Percentiles rank a stretch among this genome's conserved stretches.
These are phyloP conservation scores for Arthrinium phaeospermum DNA, from an alignment of 2,329 filamentous ascomycete genomes.

Conservation along the genomic window DNA sequence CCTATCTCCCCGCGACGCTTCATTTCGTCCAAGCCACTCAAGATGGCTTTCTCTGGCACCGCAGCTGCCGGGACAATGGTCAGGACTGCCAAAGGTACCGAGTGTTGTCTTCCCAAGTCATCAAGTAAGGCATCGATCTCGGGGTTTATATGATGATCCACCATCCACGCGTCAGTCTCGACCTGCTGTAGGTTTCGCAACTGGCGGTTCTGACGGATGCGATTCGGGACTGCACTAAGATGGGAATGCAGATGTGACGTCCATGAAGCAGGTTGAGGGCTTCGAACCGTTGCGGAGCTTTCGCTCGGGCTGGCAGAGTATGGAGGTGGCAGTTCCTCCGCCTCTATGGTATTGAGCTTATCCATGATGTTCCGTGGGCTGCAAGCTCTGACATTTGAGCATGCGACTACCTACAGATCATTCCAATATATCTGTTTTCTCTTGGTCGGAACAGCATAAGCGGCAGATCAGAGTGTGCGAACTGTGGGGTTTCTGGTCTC, in stretches of 20 bases:
- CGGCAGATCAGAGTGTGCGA: neutral
- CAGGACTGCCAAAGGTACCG: conserved; percentile 46
- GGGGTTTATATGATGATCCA: conserved; percentile 47
- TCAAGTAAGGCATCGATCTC: conserved; percentile 49
- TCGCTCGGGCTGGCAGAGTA: conserved; percentile 29
- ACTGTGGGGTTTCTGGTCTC: neutral
- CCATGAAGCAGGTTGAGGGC: conserved; percentile 26
- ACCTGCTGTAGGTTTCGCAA: conserved; percentile 42
- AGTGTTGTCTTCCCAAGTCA: conserved; percentile 42
- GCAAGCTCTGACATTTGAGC: neutral
- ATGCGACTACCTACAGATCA: neutral
- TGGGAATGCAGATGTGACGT: conserved; percentile 39
- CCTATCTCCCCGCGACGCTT: conserved; percentile 35
- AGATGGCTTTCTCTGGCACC: conserved; percentile 38
- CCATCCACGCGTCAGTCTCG: conserved; percentile 44
- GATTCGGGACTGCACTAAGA: conserved; percentile 43
- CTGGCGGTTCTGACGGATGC: conserved; percentile 43
- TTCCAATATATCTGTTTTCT: neutral
- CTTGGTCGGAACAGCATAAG: neutral
- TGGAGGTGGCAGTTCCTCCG: conserved; percentile 29
- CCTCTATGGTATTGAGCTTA: conserved; percentile 19
- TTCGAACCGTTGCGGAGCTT: conserved; percentile 2
- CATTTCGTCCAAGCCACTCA: conserved; percentile 38
- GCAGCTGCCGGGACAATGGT: conserved; percentile 51
- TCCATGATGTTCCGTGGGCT: conserved; percentile 24